These are phyloP conservation scores for Fusarium tricinctum DNA, from an alignment of 2,329 filamentous ascomycete genomes.

Conservation along the genomic window DNA sequence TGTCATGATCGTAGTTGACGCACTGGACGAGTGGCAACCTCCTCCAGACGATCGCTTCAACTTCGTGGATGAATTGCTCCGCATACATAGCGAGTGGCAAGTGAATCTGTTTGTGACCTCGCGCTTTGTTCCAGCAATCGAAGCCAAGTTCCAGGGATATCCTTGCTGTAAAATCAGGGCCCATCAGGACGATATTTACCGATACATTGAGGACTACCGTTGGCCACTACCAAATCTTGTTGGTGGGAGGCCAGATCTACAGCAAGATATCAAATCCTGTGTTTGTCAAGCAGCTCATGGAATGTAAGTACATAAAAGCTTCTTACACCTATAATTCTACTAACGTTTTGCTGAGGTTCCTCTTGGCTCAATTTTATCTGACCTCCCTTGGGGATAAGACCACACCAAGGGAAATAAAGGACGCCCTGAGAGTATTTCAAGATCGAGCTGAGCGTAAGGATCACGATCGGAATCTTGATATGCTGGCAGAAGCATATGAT, in stretches of 20 bases:
- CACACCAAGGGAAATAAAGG: too few species aligned
- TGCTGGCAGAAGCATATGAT: too few species aligned
- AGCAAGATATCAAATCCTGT: constrained; percentile 13
- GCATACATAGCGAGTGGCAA: not conserved
- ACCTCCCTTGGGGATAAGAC: too few species aligned
- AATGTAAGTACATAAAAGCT: constrained; percentile 1
- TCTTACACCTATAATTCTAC: too few species aligned
- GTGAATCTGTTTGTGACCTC: constrained; percentile 14
- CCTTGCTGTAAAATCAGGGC: not conserved
- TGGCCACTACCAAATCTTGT: not conserved
- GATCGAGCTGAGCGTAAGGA: too few species aligned
- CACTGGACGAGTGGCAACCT: not conserved
- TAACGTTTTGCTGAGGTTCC: too few species aligned
- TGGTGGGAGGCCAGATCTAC: not conserved
- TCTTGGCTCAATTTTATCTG: too few species aligned
- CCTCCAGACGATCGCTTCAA: not conserved
- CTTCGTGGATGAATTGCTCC: not conserved
- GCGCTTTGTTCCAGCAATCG: not conserved
- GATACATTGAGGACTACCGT: not conserved
- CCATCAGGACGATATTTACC: not conserved
- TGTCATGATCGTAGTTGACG: not conserved
- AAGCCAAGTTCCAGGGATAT: not conserved
- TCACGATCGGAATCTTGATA: too few species aligned
- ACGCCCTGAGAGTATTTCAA: too few species aligned
- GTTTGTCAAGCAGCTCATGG: constrained; percentile 10